phyloP scores from a whole-genome alignment of 2,329 filamentous ascomycete species.

The Leptographium procerum region DNA sequence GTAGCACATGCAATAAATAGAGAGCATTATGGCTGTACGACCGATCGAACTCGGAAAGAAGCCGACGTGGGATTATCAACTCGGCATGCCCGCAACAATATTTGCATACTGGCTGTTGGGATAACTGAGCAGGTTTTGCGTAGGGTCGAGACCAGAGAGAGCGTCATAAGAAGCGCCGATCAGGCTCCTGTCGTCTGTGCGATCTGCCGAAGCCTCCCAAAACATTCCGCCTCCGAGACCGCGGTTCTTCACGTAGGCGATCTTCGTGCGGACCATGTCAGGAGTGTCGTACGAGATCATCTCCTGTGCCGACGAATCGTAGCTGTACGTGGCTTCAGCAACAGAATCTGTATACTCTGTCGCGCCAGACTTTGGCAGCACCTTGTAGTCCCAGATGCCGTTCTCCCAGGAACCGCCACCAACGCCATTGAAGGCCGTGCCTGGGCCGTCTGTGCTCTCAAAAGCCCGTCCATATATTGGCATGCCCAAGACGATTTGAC shows the following conservation, averaged over 20 bases:
- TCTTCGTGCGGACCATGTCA: conserved; percentile 48
- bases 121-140: conserved; percentile 39
- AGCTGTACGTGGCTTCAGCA: conserved; percentile 58
- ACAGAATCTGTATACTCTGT: conserved; percentile 44
- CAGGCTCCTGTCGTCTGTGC: conserved; percentile 45
- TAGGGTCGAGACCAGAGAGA: conserved; percentile 34
- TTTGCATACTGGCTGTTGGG: conserved; percentile 45
- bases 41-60: too few relatives aligned
- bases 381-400: conserved; percentile 75
- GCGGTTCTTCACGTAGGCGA: conserved; percentile 48
- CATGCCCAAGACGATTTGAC: conserved; percentile 66
- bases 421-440: conserved; percentile 49
- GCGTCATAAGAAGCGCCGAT: conserved; percentile 35
- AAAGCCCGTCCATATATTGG: conserved; percentile 72
- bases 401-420: conserved; percentile 61
- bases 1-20: neutral
- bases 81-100: conserved; percentile 25
- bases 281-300: conserved; percentile 65
- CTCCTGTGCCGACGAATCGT: conserved; percentile 45
- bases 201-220: conserved; percentile 70
- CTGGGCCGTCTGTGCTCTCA: conserved; percentile 50
- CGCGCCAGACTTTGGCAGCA: conserved; percentile 51
- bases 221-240: conserved; percentile 71
- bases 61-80: neutral
- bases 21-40: too few relatives aligned